Evolutionary conservation across 306 rosid genomes (phyloP).

Genomic region (Astragalus glycyphyllos): DNA sequence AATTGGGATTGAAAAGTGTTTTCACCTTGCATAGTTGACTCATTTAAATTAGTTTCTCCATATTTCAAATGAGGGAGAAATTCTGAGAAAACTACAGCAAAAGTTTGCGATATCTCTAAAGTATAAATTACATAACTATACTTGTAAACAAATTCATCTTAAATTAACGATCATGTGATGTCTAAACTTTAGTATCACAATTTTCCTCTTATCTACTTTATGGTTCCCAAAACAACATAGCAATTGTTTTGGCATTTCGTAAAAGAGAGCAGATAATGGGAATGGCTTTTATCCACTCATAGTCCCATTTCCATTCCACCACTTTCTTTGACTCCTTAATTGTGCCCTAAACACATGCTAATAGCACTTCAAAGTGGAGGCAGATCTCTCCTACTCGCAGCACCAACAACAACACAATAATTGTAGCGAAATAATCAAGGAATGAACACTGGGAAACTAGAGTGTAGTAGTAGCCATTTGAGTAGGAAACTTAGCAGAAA

Average conservation of each 20-base stretch:
- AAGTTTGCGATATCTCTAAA: not conserved
- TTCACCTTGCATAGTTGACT: not conserved
- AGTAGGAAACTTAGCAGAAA: not conserved
- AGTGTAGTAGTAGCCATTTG: conserved; percentile 1
- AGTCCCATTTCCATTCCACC: not conserved
- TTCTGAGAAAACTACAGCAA: not conserved
- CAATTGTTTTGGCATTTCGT: not conserved
- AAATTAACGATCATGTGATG: too few relatives aligned
- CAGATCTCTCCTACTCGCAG: not conserved
- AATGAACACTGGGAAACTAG: not conserved
- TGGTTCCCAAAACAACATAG: conserved; percentile 8
- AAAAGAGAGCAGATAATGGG: not conserved
- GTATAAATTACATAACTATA: conserved; percentile 1
- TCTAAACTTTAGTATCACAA: not conserved
- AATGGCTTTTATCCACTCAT: not conserved
- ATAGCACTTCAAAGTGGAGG: not conserved
- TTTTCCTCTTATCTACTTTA: conserved; percentile 11
- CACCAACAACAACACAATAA: not conserved
- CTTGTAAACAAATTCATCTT: not conserved
- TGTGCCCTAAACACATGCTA: conserved; percentile 18
- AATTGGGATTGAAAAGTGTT: not conserved
- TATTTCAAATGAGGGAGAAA: not conserved
- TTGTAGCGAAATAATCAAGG: conserved; percentile 13
- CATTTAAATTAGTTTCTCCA: not conserved
- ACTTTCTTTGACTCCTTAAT: conserved; percentile 10